Evolutionary conservation across 805 yeast species (phyloP).

Genomic region (Starmerella floricola): DNA sequence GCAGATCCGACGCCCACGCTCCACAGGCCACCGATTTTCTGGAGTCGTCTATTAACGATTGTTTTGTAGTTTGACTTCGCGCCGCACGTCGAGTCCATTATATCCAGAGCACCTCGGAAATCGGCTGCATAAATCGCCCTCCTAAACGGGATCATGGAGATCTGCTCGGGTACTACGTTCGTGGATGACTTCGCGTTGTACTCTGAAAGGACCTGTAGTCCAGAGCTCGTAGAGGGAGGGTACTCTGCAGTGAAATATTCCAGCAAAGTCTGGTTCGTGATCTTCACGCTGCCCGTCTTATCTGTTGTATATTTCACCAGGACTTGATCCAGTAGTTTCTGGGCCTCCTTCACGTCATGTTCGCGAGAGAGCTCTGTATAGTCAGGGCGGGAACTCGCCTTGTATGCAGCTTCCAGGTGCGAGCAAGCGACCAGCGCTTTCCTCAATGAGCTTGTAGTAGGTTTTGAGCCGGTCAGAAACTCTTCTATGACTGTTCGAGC

Average conservation of each 20-base stretch:
- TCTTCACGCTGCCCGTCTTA: neutral
- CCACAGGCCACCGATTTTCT: slow-evolving; percentile 29
- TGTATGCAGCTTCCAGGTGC: slow-evolving; percentile 19
- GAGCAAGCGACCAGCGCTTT: slow-evolving; percentile 24
- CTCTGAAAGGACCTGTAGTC: slow-evolving; percentile 18
- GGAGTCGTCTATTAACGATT: slow-evolving; percentile 29
- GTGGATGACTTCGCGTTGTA: slow-evolving; percentile 15
- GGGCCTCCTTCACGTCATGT: slow-evolving; percentile 20
- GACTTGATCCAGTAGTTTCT: slow-evolving; percentile 16
- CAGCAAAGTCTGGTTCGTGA: slow-evolving; percentile 19
- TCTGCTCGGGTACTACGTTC: slow-evolving; percentile 13
- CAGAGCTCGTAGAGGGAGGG: slow-evolving; percentile 21
- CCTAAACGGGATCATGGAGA: slow-evolving; percentile 53
- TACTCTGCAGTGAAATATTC: slow-evolving; percentile 21
- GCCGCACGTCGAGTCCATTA: slow-evolving; percentile 52
- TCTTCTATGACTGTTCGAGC: slow-evolving; percentile 6
- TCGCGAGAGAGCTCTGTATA: slow-evolving; percentile 17
- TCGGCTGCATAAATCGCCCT: slow-evolving; percentile 47
- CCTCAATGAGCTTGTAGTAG: slow-evolving; percentile 6
- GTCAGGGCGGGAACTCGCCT: slow-evolving; percentile 18
- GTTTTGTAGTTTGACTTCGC: slow-evolving; percentile 37
- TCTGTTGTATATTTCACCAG: slow-evolving; percentile 14
- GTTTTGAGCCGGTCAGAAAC: neutral
- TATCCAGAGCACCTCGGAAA: slow-evolving; percentile 41
- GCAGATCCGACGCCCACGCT: slow-evolving; percentile 29